These are phyloP conservation scores for Artemisia argyi DNA, from an alignment of 129 eudicot species.

Conservation along the genomic window DNA sequence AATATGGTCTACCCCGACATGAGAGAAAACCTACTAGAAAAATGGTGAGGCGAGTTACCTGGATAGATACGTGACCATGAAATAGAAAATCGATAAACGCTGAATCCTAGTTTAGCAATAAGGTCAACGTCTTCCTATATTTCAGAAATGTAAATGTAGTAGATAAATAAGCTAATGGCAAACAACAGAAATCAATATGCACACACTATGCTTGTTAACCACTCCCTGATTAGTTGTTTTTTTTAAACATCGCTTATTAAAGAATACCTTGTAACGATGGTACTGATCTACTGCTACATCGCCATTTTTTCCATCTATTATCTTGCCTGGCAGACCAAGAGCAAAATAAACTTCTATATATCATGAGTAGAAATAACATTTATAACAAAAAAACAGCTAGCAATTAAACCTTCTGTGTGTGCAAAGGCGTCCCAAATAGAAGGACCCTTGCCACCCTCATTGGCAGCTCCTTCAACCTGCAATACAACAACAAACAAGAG, in stretches of 20 bases:
- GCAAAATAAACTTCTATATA: conserved; percentile 4
- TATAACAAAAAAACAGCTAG: conserved; percentile 8
- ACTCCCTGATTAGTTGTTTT: too few relatives aligned
- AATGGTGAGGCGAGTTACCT: conserved; percentile 41
- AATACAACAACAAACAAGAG: conserved; percentile 20
- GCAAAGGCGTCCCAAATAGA: conserved; percentile 73
- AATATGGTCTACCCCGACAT: not conserved
- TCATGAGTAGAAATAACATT: not conserved
- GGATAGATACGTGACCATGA: conserved; percentile 84
- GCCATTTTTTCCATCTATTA: conserved; percentile 63
- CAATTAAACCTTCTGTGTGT: conserved; percentile 36
- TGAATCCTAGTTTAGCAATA: conserved; percentile 67
- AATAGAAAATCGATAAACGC: conserved; percentile 71
- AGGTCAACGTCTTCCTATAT: conserved; percentile 77
- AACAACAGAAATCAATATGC: not conserved
- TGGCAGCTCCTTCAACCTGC: conserved; percentile 81
- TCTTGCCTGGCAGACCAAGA: conserved; percentile 51
- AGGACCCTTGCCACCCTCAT: conserved; percentile 71
- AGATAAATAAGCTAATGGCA: conserved; percentile 12
- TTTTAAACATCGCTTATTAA: too few relatives aligned
- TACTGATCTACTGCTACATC: conserved; percentile 74
- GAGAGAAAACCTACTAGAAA: not conserved
- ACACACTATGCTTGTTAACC: too few relatives aligned
- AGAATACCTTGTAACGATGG: conserved; percentile 71
- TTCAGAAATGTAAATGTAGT: conserved; percentile 18